Evolutionary conservation across 1,284 basidiomycete genomes (phyloP).

Genomic region (Microbotryum silenes-acaulis): DNA sequence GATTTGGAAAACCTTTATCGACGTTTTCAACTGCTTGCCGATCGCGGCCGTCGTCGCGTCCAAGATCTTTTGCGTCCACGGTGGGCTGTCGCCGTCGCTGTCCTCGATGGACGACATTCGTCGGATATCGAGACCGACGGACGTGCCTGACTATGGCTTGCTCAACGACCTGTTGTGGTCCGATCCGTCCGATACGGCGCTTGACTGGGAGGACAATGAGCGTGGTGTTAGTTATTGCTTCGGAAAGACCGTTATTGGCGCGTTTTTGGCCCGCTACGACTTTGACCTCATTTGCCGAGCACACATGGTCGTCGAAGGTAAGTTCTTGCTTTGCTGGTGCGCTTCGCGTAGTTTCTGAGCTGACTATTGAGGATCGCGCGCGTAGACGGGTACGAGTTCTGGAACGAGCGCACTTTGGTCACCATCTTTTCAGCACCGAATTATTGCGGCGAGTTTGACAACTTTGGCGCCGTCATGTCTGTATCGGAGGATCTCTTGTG

Average conservation of each 20-base stretch:
- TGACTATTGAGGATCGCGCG: too few relatives aligned
- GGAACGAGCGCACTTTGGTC: constrained; percentile 96
- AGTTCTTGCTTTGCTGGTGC: not conserved
- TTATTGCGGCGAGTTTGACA: constrained; percentile 95
- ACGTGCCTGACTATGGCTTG: constrained; percentile 98
- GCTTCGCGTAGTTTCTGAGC: not conserved
- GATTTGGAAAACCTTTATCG: constrained; percentile 99
- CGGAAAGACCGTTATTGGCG: constrained; percentile 90
- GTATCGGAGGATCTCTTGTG: constrained; percentile 96
- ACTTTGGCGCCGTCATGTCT: constrained; percentile 81
- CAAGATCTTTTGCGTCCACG: constrained; percentile 99
- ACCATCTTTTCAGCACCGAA: constrained; percentile 98
- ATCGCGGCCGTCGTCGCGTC: constrained; percentile 98
- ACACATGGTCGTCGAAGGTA: constrained; percentile 93
- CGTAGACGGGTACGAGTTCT: constrained; percentile 83
- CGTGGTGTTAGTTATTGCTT: constrained; percentile 99
- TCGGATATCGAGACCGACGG: constrained; percentile 93
- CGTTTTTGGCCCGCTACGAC: constrained; percentile 63
- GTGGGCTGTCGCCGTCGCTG: constrained; percentile 93
- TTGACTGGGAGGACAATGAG: constrained; percentile 99
- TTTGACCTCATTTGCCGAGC: constrained; percentile 99
- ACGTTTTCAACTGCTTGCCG: constrained; percentile 98
- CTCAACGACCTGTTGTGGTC: constrained; percentile 98
- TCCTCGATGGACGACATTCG: constrained; percentile 99
- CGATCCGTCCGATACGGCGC: constrained; percentile 93